These are phyloP conservation scores for Polyplosphaeria fusca DNA, from an alignment of 495 filamentous ascomycete genomes.

Conservation along the genomic window DNA sequence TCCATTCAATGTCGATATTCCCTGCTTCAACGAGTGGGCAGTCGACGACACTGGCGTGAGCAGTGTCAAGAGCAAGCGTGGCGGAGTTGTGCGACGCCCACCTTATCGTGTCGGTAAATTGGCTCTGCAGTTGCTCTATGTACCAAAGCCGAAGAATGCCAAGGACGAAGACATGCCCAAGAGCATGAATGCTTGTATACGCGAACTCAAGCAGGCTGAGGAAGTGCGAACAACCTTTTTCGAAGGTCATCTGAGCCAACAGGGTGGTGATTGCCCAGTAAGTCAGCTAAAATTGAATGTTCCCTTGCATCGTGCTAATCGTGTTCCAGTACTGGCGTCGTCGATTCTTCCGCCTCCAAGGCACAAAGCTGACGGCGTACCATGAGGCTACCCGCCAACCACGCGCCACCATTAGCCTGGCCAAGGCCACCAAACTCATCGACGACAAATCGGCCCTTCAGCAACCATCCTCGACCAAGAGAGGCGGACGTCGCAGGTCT, in stretches of 20 bases:
- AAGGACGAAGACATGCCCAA: conserved; percentile 96
- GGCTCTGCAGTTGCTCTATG: conserved; percentile 87
- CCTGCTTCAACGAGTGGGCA: conserved; percentile 98
- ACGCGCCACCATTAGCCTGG: conserved; percentile 92
- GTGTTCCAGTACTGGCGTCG: conserved; percentile 83
- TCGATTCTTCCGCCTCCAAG: conserved; percentile 91
- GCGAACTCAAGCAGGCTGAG: conserved; percentile 87
- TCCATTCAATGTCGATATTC: conserved; percentile 79
- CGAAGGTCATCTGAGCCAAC: conserved; percentile 90
- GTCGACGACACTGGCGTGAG: conserved; percentile 67
- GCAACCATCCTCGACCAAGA: conserved; percentile 60
- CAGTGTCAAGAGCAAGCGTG: conserved; percentile 87
- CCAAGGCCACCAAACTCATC: conserved; percentile 89
- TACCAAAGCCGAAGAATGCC: conserved; percentile 85
- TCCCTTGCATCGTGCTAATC: conserved; percentile 23
- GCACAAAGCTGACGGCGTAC: conserved; percentile 88
- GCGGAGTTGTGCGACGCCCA: conserved; percentile 60
- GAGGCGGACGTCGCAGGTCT: conserved; percentile 78
- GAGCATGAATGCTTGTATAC: conserved; percentile 92
- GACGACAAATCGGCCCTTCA: conserved; percentile 83
- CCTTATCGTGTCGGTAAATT: conserved; percentile 95
- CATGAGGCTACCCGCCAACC: conserved; percentile 94
- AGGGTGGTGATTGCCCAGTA: conserved; percentile 96
- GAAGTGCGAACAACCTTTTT: conserved; percentile 65
- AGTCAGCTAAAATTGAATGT: conserved; percentile 45